A percentile compares a stretch with the other conserved stretches of the same genome.
Evolutionary conservation across 352 stramenopile genomes (phyloP).

Genomic region (Globisporangium paddicum): DNA sequence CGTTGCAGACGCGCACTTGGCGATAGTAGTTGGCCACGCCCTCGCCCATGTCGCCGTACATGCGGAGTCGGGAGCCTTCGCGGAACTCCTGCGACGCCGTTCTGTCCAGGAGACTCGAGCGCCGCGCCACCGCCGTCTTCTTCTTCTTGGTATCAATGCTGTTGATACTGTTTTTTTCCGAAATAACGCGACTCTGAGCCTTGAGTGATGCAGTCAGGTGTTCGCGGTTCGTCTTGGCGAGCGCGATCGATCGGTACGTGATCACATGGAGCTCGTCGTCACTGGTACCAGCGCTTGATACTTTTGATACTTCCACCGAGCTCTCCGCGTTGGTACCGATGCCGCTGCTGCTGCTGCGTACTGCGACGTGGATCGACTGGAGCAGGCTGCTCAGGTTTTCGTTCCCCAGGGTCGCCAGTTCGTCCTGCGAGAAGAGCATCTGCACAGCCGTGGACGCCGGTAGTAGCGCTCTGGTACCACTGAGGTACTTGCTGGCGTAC

Average conservation of each 20-base stretch:
- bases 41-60: slow-evolving; percentile 49
- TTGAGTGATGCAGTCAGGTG: slow-evolving; percentile 24
- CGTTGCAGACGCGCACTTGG: slow-evolving; percentile 75
- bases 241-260: slow-evolving; percentile 74
- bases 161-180: not conserved
- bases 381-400: slow-evolving; percentile 34
- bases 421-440: slow-evolving; percentile 48
- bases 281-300: not conserved
- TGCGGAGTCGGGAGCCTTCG: slow-evolving; percentile 36
- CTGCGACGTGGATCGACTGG: slow-evolving; percentile 32
- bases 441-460: slow-evolving; percentile 28
- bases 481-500: not conserved
- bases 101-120: slow-evolving; percentile 37
- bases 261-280: slow-evolving; percentile 43
- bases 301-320: not conserved
- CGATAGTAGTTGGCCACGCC: slow-evolving; percentile 75
- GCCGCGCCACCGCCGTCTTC: not conserved
- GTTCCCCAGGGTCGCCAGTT: slow-evolving; percentile 31
- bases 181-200: not conserved
- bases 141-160: not conserved
- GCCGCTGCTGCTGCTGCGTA: slow-evolving; percentile 4
- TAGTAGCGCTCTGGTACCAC: slow-evolving; percentile 14
- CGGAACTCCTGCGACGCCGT: slow-evolving; percentile 53
- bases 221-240: slow-evolving; percentile 57
- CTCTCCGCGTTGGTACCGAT: not conserved